These are phyloP conservation scores for Botryotinia calthae DNA, from an alignment of 2,329 filamentous ascomycete genomes.

Conservation along the genomic window DNA sequence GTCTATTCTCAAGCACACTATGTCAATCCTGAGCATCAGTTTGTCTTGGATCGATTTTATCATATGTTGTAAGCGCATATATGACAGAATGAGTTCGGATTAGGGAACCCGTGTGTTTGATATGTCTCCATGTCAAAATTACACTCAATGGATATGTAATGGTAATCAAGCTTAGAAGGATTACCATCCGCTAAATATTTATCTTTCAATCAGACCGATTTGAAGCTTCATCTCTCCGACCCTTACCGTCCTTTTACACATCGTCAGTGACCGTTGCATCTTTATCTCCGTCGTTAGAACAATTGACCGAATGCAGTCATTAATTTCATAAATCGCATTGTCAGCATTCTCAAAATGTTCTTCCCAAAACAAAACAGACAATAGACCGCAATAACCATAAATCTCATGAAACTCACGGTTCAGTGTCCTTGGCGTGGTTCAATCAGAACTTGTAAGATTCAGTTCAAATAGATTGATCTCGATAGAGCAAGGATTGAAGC, in stretches of 20 bases:
- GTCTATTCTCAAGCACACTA: neutral
- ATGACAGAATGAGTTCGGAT: neutral
- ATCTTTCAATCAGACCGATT: neutral
- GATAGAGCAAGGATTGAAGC: neutral
- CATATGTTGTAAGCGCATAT: neutral
- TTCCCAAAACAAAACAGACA: neutral
- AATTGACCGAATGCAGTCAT: neutral
- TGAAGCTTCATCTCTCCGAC: neutral
- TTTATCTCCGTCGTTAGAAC: neutral
- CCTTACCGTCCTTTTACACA: neutral
- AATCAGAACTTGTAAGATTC: neutral
- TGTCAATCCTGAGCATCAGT: neutral
- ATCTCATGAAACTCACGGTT: neutral
- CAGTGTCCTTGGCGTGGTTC: neutral
- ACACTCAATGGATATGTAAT: neutral
- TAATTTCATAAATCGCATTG: too few species aligned
- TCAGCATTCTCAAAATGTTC: neutral
- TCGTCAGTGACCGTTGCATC: neutral
- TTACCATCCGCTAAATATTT: too few species aligned
- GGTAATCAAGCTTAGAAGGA: neutral
- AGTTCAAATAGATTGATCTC: neutral
- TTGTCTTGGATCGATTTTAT: neutral
- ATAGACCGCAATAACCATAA: neutral
- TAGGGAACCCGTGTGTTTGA: neutral
- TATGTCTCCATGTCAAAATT: too few species aligned